Conservation (phyloP, 306 rosid genomes). For the Macrotyloma uniflorum region DNA sequence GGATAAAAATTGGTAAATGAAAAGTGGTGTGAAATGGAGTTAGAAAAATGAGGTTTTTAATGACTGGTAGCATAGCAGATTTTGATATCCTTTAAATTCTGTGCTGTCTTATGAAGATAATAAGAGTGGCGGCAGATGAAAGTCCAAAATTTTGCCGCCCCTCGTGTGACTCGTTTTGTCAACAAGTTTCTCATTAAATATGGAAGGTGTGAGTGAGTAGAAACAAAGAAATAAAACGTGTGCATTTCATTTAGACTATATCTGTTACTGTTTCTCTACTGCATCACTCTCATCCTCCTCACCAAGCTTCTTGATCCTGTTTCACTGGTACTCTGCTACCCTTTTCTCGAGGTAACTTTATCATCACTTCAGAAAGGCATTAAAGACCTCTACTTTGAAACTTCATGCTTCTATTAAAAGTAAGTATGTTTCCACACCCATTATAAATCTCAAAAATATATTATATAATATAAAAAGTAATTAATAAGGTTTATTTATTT, state of each 20-base stretch:
- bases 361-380: too few species aligned
- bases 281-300: neutral
- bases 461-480: too few species aligned
- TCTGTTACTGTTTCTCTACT: conserved; percentile 2
- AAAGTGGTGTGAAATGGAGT: neutral
- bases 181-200: conserved; percentile 6
- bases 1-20: neutral
- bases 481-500: too few species aligned
- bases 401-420: too few species aligned
- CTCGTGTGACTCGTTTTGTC: conserved; percentile 12
- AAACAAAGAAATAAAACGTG: conserved; percentile 40
- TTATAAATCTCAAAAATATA: too few species aligned
- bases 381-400: too few species aligned
- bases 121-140: conserved; percentile 43
- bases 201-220: neutral
- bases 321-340: neutral
- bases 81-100: neutral
- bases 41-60: neutral
- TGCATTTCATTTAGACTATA: conserved; percentile 68
- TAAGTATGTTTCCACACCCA: too few species aligned
- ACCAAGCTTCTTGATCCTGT: neutral
- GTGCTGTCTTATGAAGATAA: neutral
- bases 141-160: conserved; percentile 33
- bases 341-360: neutral
- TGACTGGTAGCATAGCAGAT: conserved; percentile 11